These are phyloP conservation scores for Westerdykella sp. DNA, from an alignment of 2,329 filamentous ascomycete genomes.

Conservation along the genomic window DNA sequence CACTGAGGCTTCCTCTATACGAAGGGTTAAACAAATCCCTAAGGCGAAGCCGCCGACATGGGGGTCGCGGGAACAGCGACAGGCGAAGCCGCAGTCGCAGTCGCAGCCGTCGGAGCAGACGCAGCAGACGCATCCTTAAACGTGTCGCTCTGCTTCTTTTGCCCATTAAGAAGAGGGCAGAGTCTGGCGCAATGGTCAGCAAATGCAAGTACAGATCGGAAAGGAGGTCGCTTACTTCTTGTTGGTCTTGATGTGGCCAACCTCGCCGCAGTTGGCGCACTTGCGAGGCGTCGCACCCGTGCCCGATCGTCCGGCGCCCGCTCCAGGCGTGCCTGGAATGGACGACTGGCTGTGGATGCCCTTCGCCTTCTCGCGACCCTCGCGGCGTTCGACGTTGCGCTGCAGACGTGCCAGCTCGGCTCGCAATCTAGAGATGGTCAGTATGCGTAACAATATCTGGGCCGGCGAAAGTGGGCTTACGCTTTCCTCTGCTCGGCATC, in stretches of 20 bases:
- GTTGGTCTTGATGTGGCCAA: conserved; percentile 98
- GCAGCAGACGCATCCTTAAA: conserved; percentile 31
- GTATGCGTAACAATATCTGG: conserved; percentile 20
- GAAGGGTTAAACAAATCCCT: not conserved
- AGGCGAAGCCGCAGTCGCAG: conserved; percentile 11
- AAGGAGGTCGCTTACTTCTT: conserved; percentile 63
- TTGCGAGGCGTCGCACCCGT: conserved; percentile 66
- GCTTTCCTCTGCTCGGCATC: conserved; percentile 57
- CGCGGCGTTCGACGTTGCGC: conserved; percentile 83
- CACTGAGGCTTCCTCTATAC: not conserved
- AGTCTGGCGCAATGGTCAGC: conserved; percentile 25
- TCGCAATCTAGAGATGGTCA: conserved; percentile 48
- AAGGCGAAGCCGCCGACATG: conserved; percentile 9
- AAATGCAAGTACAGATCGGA: not conserved
- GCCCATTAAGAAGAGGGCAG: conserved; percentile 35
- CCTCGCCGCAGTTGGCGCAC: conserved; percentile 94
- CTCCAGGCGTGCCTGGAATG: conserved; percentile 42
- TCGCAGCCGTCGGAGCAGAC: no score
- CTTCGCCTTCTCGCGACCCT: conserved; percentile 87
- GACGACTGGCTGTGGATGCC: conserved; percentile 43
- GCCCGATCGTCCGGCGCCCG: conserved; percentile 37
- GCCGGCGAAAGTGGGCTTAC: conserved; percentile 33
- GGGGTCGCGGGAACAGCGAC: conserved; percentile 8
- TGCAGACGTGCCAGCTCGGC: conserved; percentile 77
- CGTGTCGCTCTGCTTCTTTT: conserved; percentile 35